Base-by-base conservation (phyloP, 2,329 filamentous ascomycete genomes). In the Thielaviopsis euricoi region DNA sequence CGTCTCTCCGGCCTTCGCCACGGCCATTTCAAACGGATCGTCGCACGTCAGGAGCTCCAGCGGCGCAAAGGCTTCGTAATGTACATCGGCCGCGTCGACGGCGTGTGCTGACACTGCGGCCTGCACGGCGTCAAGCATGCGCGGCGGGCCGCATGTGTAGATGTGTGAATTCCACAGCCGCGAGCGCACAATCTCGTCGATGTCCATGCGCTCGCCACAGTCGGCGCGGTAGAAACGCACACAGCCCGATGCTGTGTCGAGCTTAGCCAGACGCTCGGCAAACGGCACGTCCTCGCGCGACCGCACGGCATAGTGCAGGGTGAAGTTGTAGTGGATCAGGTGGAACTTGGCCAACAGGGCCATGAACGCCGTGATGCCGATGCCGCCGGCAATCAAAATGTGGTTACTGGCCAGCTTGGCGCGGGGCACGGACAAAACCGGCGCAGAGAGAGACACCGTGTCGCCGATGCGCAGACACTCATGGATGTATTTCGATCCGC, bases 351-450 rank as follows among this genome's bases (percentile, higher is more conserved):
- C 67, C 2, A 79, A 64, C 23, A 80, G 69, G 0, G 70, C 64
- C 9, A 86, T 64, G 62, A 85, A 85, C 0, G 82, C 82, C 1
- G 83, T 86, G 61, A 86, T 77, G 0, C 82, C 83, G 29, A 86
- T 80, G 0, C 82, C 83, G 10, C 79, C 82, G 0, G 75, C 80
- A 29, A 86, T 76, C 63, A 85, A 79, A 46, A 85, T 71, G 62
- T 85, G 81, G 54, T 77, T 72, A 62, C 77, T 79, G 7, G 78
- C 78, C 0, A 73, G 68, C 2, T 60, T 64, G 0, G 69, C 70
- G 1, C 74, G 66, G 1, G 73, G 72, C 23, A 82, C 72, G 49
- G 73, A 76, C 0, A 74, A 79, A 29, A 82, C 73, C 33, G 72
- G 71, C 1, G 76, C 73, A 1, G 79, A 73, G 9, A 74, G 71